Evolutionary conservation across 108 stramenopile species (phyloP).

Genomic region (Stephanodiscus triporus): DNA sequence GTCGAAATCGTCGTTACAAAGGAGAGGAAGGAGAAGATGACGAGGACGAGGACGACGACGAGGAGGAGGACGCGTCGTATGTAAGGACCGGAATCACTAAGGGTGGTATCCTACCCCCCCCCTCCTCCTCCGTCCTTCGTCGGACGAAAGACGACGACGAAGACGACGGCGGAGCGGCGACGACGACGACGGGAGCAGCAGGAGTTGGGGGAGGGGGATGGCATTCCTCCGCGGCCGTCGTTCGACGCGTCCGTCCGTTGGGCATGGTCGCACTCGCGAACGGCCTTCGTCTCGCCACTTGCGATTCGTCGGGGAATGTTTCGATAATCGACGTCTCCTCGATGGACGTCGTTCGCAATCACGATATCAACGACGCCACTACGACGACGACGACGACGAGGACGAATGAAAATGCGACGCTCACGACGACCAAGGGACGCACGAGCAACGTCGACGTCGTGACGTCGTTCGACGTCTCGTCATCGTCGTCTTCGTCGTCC

Average conservation of each 20-base stretch:
- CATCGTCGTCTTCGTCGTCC: background rate
- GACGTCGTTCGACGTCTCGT: slow-evolving; percentile 14
- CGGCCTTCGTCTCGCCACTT: slow-evolving; percentile 22
- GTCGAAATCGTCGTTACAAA: background rate
- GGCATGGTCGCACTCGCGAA: slow-evolving; percentile 13
- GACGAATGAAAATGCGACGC: background rate
- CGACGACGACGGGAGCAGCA: too few relatives aligned
- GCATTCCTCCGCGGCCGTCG: too few relatives aligned
- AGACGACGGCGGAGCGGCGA: background rate
- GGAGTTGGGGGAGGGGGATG: too few relatives aligned
- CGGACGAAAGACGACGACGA: too few relatives aligned
- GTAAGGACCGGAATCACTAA: too few relatives aligned
- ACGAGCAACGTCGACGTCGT: slow-evolving; percentile 26
- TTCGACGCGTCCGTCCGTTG: slow-evolving; percentile 34
- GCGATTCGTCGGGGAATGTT: slow-evolving; percentile 37
- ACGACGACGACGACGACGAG: too few relatives aligned
- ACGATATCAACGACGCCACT: too few relatives aligned
- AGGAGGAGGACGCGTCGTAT: background rate
- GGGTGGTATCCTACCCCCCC: too few relatives aligned
- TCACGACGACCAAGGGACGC: too few relatives aligned
- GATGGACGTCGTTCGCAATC: too few relatives aligned
- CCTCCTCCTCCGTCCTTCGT: too few relatives aligned
- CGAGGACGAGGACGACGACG: background rate
- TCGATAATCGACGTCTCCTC: slow-evolving; percentile 34
- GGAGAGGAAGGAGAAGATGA: background rate